Conservation (phyloP, 805 yeast species). For the Kodamaea neixiangensis region DNA sequence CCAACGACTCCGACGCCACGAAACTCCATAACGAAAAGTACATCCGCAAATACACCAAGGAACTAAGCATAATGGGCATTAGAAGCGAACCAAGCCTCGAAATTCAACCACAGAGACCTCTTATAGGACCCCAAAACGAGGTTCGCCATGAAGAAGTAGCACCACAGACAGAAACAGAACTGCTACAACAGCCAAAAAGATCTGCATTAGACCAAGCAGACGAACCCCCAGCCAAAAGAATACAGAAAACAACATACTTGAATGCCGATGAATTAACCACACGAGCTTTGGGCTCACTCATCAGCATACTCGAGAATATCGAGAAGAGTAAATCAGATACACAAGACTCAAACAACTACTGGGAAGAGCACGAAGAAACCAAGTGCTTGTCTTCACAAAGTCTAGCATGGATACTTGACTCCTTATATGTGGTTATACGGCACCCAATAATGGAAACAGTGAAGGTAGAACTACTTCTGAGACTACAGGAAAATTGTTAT, state of each 20-base stretch:
- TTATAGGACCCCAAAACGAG: background rate
- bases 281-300: conserved; percentile 4
- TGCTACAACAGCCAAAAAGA: background rate
- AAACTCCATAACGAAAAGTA: conserved; percentile 22
- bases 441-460: conserved; percentile 16
- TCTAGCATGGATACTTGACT: conserved; percentile 20
- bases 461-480: conserved; percentile 17
- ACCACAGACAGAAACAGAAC: background rate
- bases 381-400: conserved; percentile 1
- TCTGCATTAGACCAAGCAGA: background rate
- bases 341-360: conserved; percentile 23
- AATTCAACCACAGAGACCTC: background rate
- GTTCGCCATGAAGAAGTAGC: background rate
- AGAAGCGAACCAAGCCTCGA: background rate
- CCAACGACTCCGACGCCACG: conserved; percentile 14
- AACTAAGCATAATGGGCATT: conserved; percentile 14
- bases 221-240: conserved; percentile 5
- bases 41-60: conserved; percentile 18
- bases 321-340: conserved; percentile 7
- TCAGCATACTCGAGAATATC: conserved; percentile 4
- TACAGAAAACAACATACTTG: conserved; percentile 11
- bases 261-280: conserved; percentile 6
- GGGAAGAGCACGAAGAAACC: conserved; percentile 4
- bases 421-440: conserved; percentile 28
- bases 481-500: conserved; percentile 29